Evolutionary conservation across 352 stramenopile genomes (phyloP).

Genomic region (Globisporangium alternatum): DNA sequence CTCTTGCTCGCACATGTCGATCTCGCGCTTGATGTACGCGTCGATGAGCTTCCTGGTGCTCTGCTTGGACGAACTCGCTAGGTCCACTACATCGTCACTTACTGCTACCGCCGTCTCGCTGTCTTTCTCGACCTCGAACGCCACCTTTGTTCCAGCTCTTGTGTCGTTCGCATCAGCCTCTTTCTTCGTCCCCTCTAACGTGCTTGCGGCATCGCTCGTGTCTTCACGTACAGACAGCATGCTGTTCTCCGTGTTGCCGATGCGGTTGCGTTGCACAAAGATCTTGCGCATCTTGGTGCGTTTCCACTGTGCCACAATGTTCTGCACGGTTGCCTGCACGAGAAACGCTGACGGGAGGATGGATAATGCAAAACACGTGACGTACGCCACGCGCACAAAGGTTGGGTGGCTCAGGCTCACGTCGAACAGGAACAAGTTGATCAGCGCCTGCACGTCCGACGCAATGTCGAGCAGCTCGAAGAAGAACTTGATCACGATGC

Average conservation of each 20-base stretch:
- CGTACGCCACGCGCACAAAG: slow-evolving; percentile 20
- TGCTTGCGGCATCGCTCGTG: not conserved
- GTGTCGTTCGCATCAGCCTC: not conserved
- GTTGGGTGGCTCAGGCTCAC: slow-evolving; percentile 14
- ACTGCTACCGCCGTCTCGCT: not conserved
- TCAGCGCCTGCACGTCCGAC: slow-evolving; percentile 18
- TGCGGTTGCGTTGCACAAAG: not conserved
- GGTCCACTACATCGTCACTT: not conserved
- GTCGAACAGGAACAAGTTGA: slow-evolving; percentile 25
- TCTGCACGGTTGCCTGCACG: slow-evolving; percentile 18
- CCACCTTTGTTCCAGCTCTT: not conserved
- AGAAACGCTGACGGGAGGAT: slow-evolving; percentile 10
- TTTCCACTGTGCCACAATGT: slow-evolving; percentile 17
- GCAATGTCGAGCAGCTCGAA: slow-evolving; percentile 25
- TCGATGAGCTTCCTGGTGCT: slow-evolving; percentile 6
- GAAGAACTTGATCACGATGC: slow-evolving; percentile 13
- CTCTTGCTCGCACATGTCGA: slow-evolving; percentile 12
- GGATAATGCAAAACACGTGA: slow-evolving; percentile 19
- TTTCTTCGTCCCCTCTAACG: not conserved
- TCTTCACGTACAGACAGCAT: not conserved
- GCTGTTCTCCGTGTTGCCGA: not conserved
- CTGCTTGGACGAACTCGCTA: not conserved
- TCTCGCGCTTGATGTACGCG: slow-evolving; percentile 12
- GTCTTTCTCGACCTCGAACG: not conserved
- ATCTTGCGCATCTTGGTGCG: slow-evolving; percentile 12